A percentile compares a stretch with the other conserved stretches of the same genome.
Evolutionary conservation across 306 rosid genomes (phyloP).

Genomic region (Carpinus viminea): DNA sequence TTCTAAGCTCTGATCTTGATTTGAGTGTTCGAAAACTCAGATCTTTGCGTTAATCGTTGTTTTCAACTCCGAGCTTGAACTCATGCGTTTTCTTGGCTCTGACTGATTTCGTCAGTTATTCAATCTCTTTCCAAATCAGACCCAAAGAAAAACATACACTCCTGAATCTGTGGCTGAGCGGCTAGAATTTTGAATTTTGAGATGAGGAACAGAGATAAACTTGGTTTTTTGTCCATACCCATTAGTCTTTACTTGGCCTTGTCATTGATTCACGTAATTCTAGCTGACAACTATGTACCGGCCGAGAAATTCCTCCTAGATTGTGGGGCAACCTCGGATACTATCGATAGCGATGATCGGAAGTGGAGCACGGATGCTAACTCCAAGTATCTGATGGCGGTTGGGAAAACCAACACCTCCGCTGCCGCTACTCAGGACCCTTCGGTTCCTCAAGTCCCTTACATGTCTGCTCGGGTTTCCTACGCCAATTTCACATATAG

Average conservation of each 20-base stretch:
- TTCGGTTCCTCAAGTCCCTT: constrained; percentile 62
- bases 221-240: constrained; percentile 15
- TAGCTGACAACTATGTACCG: constrained; percentile 57
- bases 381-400: constrained; percentile 49
- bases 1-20: constrained; percentile 16
- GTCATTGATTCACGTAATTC: constrained; percentile 30
- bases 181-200: not conserved
- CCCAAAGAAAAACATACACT: too few species aligned
- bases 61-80: not conserved
- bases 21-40: constrained; percentile 12
- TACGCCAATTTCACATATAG: constrained; percentile 55
- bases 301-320: constrained; percentile 58
- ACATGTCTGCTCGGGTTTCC: constrained; percentile 70
- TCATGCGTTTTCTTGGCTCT: not conserved
- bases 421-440: constrained; percentile 69
- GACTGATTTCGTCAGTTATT: not conserved
- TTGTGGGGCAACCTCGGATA: constrained; percentile 73
- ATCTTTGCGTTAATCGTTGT: not conserved
- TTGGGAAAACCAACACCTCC: constrained; percentile 35
- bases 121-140: not conserved
- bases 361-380: constrained; percentile 70
- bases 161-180: not conserved
- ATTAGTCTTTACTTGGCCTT: constrained; percentile 37
- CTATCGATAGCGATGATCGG: constrained; percentile 53
- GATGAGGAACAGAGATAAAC: constrained; percentile 37